Conservation (phyloP, 1,139 yeast genomes). For the Yamadazyma buinensis region DNA sequence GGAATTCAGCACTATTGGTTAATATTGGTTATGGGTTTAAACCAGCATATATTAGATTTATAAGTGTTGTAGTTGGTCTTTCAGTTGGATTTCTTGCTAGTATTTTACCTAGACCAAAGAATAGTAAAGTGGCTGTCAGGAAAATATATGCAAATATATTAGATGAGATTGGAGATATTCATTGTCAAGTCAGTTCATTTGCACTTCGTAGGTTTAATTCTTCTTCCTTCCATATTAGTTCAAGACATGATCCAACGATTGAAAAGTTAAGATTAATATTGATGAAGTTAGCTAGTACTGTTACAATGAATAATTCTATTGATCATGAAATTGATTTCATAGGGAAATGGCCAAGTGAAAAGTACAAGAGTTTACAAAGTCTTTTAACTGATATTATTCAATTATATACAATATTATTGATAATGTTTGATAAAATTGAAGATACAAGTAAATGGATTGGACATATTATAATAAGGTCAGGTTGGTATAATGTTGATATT, state of each 20-base stretch:
- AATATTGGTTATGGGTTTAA: slow-evolving; percentile 27
- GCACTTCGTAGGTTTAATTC: slow-evolving; percentile 21
- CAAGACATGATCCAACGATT: slow-evolving; percentile 22
- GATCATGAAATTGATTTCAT: slow-evolving; percentile 29
- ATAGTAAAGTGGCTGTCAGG: slow-evolving; percentile 28
- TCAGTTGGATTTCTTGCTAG: slow-evolving; percentile 29
- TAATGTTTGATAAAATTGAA: slow-evolving; percentile 24
- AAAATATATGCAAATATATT: slow-evolving; percentile 21
- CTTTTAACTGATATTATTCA: slow-evolving; percentile 27
- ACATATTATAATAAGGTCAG: slow-evolving; percentile 24
- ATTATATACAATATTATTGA: slow-evolving; percentile 23
- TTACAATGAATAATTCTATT: slow-evolving; percentile 24
- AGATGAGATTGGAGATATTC: slow-evolving; percentile 26
- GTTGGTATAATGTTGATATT: slow-evolving; percentile 29
- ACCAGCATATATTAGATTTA: slow-evolving; percentile 27
- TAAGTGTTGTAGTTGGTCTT: slow-evolving; percentile 29
- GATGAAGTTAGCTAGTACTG: slow-evolving; percentile 20
- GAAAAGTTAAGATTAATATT: slow-evolving; percentile 23
- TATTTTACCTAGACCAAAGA: slow-evolving; percentile 28
- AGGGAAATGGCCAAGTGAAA: slow-evolving; percentile 35
- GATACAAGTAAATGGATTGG: slow-evolving; percentile 28
- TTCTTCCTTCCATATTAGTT: slow-evolving; percentile 18
- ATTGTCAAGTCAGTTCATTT: slow-evolving; percentile 28
- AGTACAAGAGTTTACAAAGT: slow-evolving; percentile 22
- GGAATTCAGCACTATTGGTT: slow-evolving; percentile 6